Evolutionary conservation across 805 yeast genomes (phyloP).

Genomic region (Pichia deserticola): DNA sequence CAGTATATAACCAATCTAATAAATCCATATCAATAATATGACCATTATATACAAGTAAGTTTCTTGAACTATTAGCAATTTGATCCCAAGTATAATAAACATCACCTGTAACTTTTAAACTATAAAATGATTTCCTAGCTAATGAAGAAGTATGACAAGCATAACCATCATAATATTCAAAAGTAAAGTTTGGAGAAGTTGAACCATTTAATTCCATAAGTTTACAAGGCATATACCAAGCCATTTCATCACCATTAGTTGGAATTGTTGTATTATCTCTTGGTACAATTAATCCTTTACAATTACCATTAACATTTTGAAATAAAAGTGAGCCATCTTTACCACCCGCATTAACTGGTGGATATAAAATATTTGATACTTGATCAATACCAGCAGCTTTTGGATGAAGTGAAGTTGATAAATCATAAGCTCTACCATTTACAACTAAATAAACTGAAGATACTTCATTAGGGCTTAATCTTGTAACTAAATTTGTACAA

Average conservation of each 20-base stretch:
- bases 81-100: constrained; percentile 91
- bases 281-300: constrained; percentile 71
- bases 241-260: constrained; percentile 48
- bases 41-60: constrained; percentile 84
- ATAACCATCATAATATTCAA: constrained; percentile 69
- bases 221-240: constrained; percentile 97
- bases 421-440: constrained; percentile 74
- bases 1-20: constrained; percentile 64
- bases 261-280: constrained; percentile 68
- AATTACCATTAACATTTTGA: constrained; percentile 88
- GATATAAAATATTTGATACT: constrained; percentile 68
- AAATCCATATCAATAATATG: constrained; percentile 76
- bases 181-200: constrained; percentile 53
- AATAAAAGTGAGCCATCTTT: constrained; percentile 76
- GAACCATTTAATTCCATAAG: constrained; percentile 65
- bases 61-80: constrained; percentile 57
- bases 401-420: constrained; percentile 68
- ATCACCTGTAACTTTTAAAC: constrained; percentile 54
- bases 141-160: constrained; percentile 77
- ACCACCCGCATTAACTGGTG: constrained; percentile 86
- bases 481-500: constrained; percentile 42
- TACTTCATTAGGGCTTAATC: constrained; percentile 58
- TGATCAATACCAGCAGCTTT: constrained; percentile 68
- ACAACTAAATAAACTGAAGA: constrained; percentile 56
- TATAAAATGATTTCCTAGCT: constrained; percentile 66